Base-by-base conservation (phyloP, 345 rosid genomes). In the Trapa bicornis region DNA sequence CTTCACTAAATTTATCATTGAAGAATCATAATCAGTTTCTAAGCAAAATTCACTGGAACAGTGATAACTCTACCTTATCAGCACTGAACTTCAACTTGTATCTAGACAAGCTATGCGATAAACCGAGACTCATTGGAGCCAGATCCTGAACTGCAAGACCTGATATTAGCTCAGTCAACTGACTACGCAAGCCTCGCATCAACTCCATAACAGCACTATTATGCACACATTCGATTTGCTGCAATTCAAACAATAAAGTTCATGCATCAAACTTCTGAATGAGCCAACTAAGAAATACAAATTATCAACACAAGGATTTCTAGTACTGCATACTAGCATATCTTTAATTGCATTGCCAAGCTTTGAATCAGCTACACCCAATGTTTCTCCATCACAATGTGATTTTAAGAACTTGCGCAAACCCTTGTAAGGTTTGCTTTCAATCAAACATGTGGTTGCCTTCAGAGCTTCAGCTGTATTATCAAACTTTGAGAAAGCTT, bases 151-250 rank as follows among this genome's bases (percentile, higher is more conserved):
- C 84, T 8, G 80, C 95, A 41, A 94, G 73, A 69, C 95, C 99
- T 68, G 91, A 64, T 16, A 94, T 85, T 56, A 94, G 97, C 57
- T 94, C 99, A 0, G 87, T 81, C 58, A 94, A 75, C 82, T 91
- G 99, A 70, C 86, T 83, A 75, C 99, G 84, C 37, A 89, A 82
- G 47, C 95, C 99, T 64, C 97, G 78, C 80, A 94, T 74, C 74
- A 91, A 76, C 83, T 91, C 99, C 99, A 94, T 89, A 32, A 94
- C 96, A 72, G 81, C 78, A 75, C 70, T 78, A 84, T 83, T 91
- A 83, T 94, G 99, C 62, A 94, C 87, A 71, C 99, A 94, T 14
- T 91, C 91, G 36, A 94, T 89, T 85, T 89, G 82, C 99, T 94
- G 81, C 79, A 78, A 39, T 14, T 35, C 43, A 74, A 61, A 16